Evolutionary conservation across 345 rosid genomes (phyloP), one percentile per base, ranked within the genome.

Genomic region (Anastatica hierochuntica): DNA sequence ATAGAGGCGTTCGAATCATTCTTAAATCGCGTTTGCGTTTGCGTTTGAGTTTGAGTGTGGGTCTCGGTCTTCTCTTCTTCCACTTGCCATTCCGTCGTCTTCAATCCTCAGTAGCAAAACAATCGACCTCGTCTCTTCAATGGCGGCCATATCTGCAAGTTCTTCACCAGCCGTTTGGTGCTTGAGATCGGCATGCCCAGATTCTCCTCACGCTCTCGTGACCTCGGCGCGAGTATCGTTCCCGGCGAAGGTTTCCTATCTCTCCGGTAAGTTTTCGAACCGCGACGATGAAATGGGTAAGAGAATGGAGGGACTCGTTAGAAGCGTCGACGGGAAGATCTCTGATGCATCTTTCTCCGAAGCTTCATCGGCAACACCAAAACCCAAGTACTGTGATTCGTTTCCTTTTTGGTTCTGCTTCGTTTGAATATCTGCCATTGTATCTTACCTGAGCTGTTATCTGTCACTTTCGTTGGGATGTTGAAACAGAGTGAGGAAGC

Each of bases 401-500:
- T 40, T 61, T 30, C 24, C 33, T 49, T 42, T 7, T 3, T 38
- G 2, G 13, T 53, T 47, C 12, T 45, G 36, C n/a, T n/a, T n/a
- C n/a, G n/a, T n/a, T n/a, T n/a, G n/a, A n/a, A n/a, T n/a, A n/a
- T n/a, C n/a, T n/a, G n/a, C n/a, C n/a, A n/a, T n/a, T n/a, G n/a
- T n/a, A 35, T 20, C 15, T n/a, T 31, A 21, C 30, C 5, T 34
- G 45, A 58, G 37, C 10, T 0, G 16, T 27, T n/a, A 13, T 16
- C 14, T 33, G 39, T 11, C 18, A 31, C 14, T 42, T 35, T 34
- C 11, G 49, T 4, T 50, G 45, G 11, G n/a, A 10, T 5, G 0
- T 29, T 45, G 49, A 37, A 49, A 6, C 70, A 85, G 98, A 80
- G 78, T 73, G 64, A 81, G 76, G 74, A 68, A 84, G 64, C 95